Conservation (phyloP, 2,329 filamentous ascomycete species). For the Claviceps sp. region DNA sequence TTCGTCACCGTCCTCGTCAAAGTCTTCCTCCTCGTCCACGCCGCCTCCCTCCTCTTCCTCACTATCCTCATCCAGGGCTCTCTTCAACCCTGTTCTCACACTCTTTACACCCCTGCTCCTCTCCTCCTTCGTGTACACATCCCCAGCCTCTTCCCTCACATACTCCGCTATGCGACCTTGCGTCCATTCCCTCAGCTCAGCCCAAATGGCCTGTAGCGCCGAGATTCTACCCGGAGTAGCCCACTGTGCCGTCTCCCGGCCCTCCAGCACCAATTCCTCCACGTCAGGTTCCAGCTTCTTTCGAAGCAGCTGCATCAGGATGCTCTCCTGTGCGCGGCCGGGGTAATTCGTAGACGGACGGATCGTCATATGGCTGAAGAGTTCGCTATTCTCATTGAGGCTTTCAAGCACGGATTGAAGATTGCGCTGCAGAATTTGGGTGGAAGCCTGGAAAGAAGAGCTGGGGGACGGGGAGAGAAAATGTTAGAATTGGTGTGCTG, state of each 20-base stretch:
- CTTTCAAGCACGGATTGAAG: slow-evolving; percentile 53
- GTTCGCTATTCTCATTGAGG: slow-evolving; percentile 49
- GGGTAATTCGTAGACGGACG: slow-evolving; percentile 68
- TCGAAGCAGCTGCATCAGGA: slow-evolving; percentile 58
- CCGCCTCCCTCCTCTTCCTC: slow-evolving; percentile 31
- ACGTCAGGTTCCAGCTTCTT: slow-evolving; percentile 74
- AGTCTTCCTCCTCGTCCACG: slow-evolving; percentile 22
- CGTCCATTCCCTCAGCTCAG: slow-evolving; percentile 28
- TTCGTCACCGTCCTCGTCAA: slow-evolving; percentile 14
- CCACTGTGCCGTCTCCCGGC: slow-evolving; percentile 32
- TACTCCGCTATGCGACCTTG: slow-evolving; percentile 27
- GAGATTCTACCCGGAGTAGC: slow-evolving; percentile 30
- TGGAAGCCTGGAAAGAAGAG: slow-evolving; percentile 57
- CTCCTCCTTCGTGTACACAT: slow-evolving; percentile 62
- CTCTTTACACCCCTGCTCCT: slow-evolving; percentile 50
- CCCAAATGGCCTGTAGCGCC: slow-evolving; percentile 43
- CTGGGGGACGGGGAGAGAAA: slow-evolving; percentile 25
- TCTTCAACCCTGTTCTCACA: slow-evolving; percentile 57
- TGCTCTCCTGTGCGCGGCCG: slow-evolving; percentile 50
- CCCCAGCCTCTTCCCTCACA: slow-evolving; percentile 31
- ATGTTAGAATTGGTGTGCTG: not conserved
- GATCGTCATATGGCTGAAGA: slow-evolving; percentile 57
- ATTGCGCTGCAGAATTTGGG: slow-evolving; percentile 57
- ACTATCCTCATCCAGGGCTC: slow-evolving; percentile 36
- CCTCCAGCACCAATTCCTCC: slow-evolving; percentile 57